A percentile compares a stretch with the other conserved stretches of the same genome.
phyloP scores from a whole-genome alignment of 495 filamentous ascomycete genomes.

The Schizothecium vesticola region DNA sequence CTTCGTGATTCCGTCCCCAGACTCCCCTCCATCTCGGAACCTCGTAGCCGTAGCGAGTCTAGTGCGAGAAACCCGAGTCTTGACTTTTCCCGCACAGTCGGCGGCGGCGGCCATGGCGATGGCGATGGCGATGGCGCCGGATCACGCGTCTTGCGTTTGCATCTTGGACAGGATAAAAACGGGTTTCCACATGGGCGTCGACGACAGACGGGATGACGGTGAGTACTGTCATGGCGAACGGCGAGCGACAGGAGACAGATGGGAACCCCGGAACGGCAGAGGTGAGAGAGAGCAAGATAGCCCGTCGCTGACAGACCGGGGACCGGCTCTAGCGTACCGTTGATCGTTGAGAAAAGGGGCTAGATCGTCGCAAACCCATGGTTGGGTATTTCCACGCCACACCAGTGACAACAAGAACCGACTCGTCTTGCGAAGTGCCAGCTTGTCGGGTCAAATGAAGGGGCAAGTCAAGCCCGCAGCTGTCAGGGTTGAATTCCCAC shows the following conservation, averaged over 20 bases:
- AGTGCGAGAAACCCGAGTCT: slow-evolving; percentile 4
- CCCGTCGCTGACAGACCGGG: not conserved
- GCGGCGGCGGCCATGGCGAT: not conserved
- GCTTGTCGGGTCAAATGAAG: slow-evolving; percentile 1
- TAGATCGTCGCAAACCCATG: slow-evolving; percentile 9
- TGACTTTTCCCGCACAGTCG: not conserved
- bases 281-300: not conserved
- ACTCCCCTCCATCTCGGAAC: not conserved
- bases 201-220: not conserved
- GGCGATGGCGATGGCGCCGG: not conserved
- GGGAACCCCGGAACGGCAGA: not conserved
- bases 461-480: not conserved
- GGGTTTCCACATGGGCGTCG: not conserved
- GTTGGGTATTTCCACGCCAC: slow-evolving; percentile 10
- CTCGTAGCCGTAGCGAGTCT: slow-evolving; percentile 1
- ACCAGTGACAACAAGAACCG: slow-evolving; percentile 4
- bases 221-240: not conserved
- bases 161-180: not conserved
- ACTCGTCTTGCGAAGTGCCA: not conserved
- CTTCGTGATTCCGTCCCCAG: not conserved
- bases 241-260: not conserved
- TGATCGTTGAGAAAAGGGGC: slow-evolving; percentile 4
- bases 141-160: not conserved
- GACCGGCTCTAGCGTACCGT: not conserved
- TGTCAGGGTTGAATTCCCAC: not conserved